Conservation (phyloP, 2,329 filamentous ascomycete genomes). For the Arthrobotrys entomopaga region DNA sequence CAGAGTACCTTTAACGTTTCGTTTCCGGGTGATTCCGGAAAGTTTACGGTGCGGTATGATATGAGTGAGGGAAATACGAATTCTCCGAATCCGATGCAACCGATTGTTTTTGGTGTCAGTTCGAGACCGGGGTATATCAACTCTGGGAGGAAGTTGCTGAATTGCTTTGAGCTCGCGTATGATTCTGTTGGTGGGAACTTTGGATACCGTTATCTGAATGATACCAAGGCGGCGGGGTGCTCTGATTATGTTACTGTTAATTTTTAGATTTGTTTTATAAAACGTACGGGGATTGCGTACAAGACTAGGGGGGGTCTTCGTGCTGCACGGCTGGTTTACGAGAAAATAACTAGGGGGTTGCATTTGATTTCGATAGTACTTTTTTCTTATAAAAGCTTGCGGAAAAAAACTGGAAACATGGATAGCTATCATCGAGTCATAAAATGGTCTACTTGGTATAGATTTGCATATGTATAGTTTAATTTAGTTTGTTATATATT, state of each 20-base stretch:
- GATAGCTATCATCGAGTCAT: too few relatives aligned
- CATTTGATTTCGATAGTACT: too few relatives aligned
- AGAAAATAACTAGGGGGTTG: too few relatives aligned
- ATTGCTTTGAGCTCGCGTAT: conserved; percentile 43
- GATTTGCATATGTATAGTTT: too few relatives aligned
- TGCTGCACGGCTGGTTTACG: too few relatives aligned
- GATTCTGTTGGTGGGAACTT: conserved; percentile 44
- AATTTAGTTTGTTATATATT: too few relatives aligned
- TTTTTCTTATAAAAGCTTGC: too few relatives aligned
- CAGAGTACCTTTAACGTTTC: conserved; percentile 17
- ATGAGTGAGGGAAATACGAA: background rate
- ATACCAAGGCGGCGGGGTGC: conserved; percentile 7
- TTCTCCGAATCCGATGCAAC: conserved; percentile 42
- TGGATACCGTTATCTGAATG: conserved; percentile 26
- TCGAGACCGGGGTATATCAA: conserved; percentile 35
- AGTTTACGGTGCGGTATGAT: conserved; percentile 28
- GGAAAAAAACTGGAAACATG: too few relatives aligned
- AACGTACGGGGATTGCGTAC: too few relatives aligned
- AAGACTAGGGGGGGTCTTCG: too few relatives aligned
- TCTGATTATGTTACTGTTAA: conserved; percentile 22
- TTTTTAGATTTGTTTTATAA: too few relatives aligned
- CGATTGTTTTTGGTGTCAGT: conserved; percentile 25
- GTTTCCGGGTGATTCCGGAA: conserved; percentile 18
- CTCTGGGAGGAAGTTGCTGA: conserved; percentile 40
- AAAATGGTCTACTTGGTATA: too few relatives aligned